Conservation (phyloP, 2,329 filamentous ascomycete genomes). For the Exserohilum turcica region DNA sequence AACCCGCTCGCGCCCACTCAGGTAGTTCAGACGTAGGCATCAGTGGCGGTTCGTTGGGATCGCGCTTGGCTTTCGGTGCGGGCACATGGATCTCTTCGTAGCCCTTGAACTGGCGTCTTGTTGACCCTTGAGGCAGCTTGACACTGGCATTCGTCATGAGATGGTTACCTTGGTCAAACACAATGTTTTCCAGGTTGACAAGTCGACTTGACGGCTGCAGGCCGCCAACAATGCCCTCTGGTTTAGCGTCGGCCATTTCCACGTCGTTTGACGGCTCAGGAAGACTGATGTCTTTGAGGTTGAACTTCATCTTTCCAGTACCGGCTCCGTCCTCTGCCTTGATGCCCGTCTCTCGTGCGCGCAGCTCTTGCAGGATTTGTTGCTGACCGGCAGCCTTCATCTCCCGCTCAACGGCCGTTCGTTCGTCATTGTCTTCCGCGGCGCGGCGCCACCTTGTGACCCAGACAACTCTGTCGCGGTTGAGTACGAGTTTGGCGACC, state of each 20-base stretch:
- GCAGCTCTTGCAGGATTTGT: conserved; percentile 85
- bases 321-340: conserved; percentile 63
- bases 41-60: conserved; percentile 74
- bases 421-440: conserved; percentile 75
- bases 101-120: conserved; percentile 93
- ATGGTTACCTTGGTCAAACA: conserved; percentile 98
- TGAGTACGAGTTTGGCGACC: conserved; percentile 87
- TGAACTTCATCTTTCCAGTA: conserved; percentile 78
- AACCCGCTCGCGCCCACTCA: conserved; percentile 87
- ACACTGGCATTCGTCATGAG: conserved; percentile 99
- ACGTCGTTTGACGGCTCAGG: conserved; percentile 60
- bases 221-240: conserved; percentile 70
- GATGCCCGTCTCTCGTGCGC: conserved; percentile 68
- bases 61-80: conserved; percentile 83
- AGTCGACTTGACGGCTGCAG: conserved; percentile 85
- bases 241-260: conserved; percentile 48
- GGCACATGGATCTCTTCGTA: conserved; percentile 99
- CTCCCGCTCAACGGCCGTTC: conserved; percentile 79
- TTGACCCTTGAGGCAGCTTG: conserved; percentile 89
- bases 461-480: conserved; percentile 95
- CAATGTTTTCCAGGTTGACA: conserved; percentile 92
- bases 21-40: conserved; percentile 88
- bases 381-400: conserved; percentile 89
- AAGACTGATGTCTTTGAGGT: conserved; percentile 85
- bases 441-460: conserved; percentile 84